Evolutionary conservation across 371 early-diverging fungal species (phyloP), one percentile per base, ranked within the genome.

Genomic region (Circinella umbellata): DNA sequence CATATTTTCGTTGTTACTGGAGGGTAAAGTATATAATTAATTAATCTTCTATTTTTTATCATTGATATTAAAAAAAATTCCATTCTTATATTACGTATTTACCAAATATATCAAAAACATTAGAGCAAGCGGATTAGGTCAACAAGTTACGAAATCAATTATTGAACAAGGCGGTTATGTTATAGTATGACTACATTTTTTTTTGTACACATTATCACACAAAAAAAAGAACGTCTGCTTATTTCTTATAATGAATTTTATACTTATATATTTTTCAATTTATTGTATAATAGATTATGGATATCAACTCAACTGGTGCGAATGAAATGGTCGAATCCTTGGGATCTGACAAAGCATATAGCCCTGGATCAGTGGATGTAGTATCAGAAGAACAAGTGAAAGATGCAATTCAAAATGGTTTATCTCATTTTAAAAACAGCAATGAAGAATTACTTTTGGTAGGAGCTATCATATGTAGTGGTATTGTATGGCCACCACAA

Each of bases 381-480:
- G 80, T 84, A 10, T 61, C 61, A 36, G 87, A 87, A 74, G 84
- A 77, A 80, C 75, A 82, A 35, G 84, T 87, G 48, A 27, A 73
- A 0, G 49, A 63, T 14, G 83, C 83, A 14, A 60, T 87, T 8
- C 62, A 72, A 4, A 76, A 71, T 47, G 80, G 80, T 0, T 39
- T 76, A 3, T 67, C 66, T 0, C 66, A 74, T n/a, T 88, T 83
- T 76, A 63, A 76, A 15, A 63, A 71, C 11, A 42, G 3, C 42
- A 42, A 42, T 42, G 11, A 42, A 11, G 42, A 42, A 7, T 64
- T 67, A 8, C 8, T 27, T 3, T 64, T 81, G 3, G 75, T 59
- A 6, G 88, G 89, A 7, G 84, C 83, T 27, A 71, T 89, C 37
- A 67, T 88, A 8, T 85, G 83, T 69, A 82, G 83, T 57, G 88